These are phyloP conservation scores for Solanum stenotomum DNA, from an alignment of 257 asterid species.

Conservation along the genomic window DNA sequence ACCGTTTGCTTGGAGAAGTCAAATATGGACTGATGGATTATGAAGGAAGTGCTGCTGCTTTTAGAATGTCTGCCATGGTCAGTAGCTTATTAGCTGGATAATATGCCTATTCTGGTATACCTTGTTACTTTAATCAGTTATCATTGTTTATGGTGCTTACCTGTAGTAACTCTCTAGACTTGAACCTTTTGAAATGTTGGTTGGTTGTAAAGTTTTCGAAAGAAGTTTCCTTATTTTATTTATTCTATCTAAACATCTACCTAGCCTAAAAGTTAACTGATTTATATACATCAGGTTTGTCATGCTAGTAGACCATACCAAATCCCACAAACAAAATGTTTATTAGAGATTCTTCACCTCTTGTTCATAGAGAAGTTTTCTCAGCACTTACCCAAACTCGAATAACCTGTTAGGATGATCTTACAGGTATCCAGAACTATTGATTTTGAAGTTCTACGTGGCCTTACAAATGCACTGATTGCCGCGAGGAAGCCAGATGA, in stretches of 20 bases:
- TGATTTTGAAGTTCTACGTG: slow-evolving; percentile 76
- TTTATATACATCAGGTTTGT: neutral
- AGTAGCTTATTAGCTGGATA: slow-evolving; percentile 12
- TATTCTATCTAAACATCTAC: neutral
- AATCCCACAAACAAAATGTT: neutral
- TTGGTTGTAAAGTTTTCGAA: neutral
- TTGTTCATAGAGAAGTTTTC: neutral
- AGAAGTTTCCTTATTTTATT: neutral
- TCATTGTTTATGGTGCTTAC: neutral
- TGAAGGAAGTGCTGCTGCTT: slow-evolving; percentile 76
- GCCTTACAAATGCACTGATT: slow-evolving; percentile 81
- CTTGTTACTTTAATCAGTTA: neutral
- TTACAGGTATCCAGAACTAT: slow-evolving; percentile 56
- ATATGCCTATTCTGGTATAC: neutral
- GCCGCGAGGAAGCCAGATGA: slow-evolving; percentile 70
- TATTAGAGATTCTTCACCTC: neutral
- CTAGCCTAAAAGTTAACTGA: neutral
- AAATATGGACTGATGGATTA: slow-evolving; percentile 78
- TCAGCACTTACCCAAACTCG: neutral
- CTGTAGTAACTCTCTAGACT: neutral
- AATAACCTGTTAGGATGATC: slow-evolving; percentile 6
- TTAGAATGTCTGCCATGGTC: slow-evolving; percentile 63
- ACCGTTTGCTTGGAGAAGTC: slow-evolving; percentile 93
- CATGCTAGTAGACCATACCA: neutral
- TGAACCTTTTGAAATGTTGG: neutral